These are phyloP conservation scores for Xylariales sp. DNA, from an alignment of 2,329 filamentous ascomycete species.

Conservation along the genomic window DNA sequence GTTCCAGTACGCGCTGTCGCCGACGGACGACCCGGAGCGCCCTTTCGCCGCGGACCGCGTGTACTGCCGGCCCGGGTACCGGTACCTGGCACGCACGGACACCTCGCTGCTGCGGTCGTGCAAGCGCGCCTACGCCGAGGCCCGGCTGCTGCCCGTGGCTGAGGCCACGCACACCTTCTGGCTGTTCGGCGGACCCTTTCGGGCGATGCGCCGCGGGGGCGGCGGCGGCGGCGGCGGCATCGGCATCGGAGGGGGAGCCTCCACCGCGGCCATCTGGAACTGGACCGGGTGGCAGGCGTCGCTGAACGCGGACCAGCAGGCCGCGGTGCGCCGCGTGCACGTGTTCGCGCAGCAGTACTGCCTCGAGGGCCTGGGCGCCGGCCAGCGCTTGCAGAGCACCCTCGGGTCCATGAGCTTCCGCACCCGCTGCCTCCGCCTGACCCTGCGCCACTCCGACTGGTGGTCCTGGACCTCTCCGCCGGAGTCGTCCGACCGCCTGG, in stretches of 20 bases:
- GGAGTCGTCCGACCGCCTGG: constrained; percentile 5
- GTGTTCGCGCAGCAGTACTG: constrained; percentile 8
- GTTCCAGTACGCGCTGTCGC: constrained; percentile 7
- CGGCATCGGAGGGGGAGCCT: background rate
- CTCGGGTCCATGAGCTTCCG: background rate
- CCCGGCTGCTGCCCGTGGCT: constrained; percentile 5
- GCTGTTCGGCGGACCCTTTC: constrained; percentile 6
- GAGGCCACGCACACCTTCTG: constrained; percentile 8
- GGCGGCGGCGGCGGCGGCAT: background rate
- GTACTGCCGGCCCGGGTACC: constrained; percentile 5
- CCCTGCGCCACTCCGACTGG: constrained; percentile 6
- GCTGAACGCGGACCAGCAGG: constrained; percentile 3
- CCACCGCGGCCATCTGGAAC: too few relatives aligned
- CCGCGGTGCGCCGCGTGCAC: constrained; percentile 4
- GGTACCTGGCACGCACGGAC: constrained; percentile 5
- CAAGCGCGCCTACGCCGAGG: constrained; percentile 8
- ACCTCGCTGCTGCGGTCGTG: constrained; percentile 6
- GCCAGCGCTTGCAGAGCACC: background rate
- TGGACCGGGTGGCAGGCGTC: constrained; percentile 4
- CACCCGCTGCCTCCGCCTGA: constrained; percentile 3
- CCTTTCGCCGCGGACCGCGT: constrained; percentile 5
- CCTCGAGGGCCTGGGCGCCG: constrained; percentile 4
- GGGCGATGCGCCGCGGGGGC: constrained; percentile 1
- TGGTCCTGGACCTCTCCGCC: constrained; percentile 8
- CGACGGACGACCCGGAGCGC: constrained; percentile 2